Conservation (phyloP, 1,139 yeast species). For the Kurtzmaniella quercitrusa region DNA sequence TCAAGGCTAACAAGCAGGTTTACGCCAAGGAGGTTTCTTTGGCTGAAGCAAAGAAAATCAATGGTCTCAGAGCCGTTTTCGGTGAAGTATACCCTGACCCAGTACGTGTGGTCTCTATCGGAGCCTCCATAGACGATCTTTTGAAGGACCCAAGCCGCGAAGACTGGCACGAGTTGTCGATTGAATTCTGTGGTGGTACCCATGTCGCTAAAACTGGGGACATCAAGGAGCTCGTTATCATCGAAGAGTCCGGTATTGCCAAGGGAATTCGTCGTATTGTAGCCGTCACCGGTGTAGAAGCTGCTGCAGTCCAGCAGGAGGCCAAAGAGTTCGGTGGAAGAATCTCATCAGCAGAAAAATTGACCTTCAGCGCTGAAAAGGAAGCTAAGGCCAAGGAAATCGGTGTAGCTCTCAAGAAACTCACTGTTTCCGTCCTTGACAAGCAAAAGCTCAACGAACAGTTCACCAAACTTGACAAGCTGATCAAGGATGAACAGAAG, state of each 20-base stretch:
- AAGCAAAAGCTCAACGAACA: conserved; percentile 72
- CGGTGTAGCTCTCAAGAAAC: conserved; percentile 79
- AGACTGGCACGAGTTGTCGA: conserved; percentile 73
- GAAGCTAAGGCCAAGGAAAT: conserved; percentile 78
- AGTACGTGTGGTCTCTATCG: conserved; percentile 95
- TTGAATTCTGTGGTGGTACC: conserved; percentile 99
- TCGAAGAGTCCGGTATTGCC: conserved; percentile 97
- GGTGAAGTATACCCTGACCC: conserved; percentile 99
- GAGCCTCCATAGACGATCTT: conserved; percentile 81
- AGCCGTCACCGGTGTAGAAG: conserved; percentile 91
- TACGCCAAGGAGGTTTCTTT: conserved; percentile 81
- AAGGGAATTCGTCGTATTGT: conserved; percentile 98
- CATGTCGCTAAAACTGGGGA: conserved; percentile 92
- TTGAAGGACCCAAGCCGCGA: conserved; percentile 62
- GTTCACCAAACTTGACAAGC: conserved; percentile 77
- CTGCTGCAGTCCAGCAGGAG: conserved; percentile 80
- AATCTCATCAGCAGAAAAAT: conserved; percentile 52
- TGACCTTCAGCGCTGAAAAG: conserved; percentile 64
- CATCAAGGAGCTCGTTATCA: conserved; percentile 81
- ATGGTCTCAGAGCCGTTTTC: conserved; percentile 93
- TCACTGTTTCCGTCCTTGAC: conserved; percentile 75
- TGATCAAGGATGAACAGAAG: conserved; percentile 83
- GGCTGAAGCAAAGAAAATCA: conserved; percentile 64
- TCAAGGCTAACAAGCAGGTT: conserved; percentile 66
- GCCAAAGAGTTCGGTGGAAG: conserved; percentile 67